Conservation (phyloP, 176 grass and related monocot genomes). For the Juncus effusus region DNA sequence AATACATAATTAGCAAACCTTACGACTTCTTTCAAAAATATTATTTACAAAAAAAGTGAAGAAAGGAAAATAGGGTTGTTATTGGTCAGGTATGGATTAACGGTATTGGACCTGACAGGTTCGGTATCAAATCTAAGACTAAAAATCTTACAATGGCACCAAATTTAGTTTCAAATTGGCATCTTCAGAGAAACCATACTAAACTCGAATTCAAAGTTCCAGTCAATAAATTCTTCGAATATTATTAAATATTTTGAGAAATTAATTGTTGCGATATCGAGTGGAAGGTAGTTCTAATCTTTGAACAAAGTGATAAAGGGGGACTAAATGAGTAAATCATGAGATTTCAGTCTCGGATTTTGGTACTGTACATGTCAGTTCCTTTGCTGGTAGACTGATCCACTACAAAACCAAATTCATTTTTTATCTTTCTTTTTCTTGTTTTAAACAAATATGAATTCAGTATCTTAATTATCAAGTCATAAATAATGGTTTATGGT, state of each 20-base stretch:
- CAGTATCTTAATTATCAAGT: no score
- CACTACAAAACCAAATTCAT: slow-evolving; percentile 7
- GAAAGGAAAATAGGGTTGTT: background rate
- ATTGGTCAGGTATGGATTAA: background rate
- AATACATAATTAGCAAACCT: no score
- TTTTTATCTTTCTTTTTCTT: background rate
- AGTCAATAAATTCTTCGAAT: background rate
- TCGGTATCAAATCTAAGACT: slow-evolving; percentile 9
- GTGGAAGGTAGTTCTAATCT: slow-evolving; percentile 13
- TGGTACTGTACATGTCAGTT: slow-evolving; percentile 12
- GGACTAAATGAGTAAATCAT: background rate
- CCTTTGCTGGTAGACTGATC: background rate
- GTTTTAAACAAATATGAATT: no score
- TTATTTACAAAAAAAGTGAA: background rate
- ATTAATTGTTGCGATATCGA: background rate
- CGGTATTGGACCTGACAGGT: slow-evolving; percentile 8
- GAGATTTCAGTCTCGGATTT: slow-evolving; percentile 21
- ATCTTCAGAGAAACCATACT: slow-evolving; percentile 5
- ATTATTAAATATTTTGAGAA: background rate
- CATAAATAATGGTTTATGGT: no score
- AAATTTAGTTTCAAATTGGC: background rate
- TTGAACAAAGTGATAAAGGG: background rate
- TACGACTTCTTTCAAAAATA: no score
- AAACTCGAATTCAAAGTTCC: background rate
- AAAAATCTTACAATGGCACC: background rate